Percentiles rank a stretch among this genome's conserved stretches.
phyloP scores from a whole-genome alignment of 768 basidiomycete genomes.

The Rhodotorula graminis region DNA sequence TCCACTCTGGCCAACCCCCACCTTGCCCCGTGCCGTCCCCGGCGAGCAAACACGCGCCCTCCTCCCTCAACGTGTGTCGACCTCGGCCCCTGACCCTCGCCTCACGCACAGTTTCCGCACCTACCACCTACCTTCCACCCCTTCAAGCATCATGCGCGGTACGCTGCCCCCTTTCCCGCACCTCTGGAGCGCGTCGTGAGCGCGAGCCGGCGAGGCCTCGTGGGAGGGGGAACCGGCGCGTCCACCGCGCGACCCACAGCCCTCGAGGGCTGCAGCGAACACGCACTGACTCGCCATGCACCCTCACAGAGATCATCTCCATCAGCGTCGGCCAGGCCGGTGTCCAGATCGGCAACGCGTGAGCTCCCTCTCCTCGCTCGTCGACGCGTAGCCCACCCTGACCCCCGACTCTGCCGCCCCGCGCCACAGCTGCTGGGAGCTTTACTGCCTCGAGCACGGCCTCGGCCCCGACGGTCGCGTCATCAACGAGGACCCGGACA shows the following conservation, averaged over 20 bases:
- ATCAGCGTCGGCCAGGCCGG: conserved; percentile 95
- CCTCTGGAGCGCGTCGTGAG: background rate
- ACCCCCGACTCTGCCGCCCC: background rate
- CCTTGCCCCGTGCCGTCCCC: background rate
- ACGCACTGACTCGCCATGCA: background rate
- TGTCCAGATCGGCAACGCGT: conserved; percentile 82
- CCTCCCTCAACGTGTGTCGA: background rate
- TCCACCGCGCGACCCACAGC: background rate
- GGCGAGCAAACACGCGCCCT: background rate
- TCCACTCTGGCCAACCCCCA: background rate
- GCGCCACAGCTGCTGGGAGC: conserved; percentile 60
- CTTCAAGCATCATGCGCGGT: background rate
- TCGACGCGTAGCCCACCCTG: conserved; percentile 61
- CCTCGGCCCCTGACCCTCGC: too few species aligned
- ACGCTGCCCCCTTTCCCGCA: background rate
- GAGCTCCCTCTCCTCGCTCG: conserved; percentile 43
- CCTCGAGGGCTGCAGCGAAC: too few species aligned
- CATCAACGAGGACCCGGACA: conserved; percentile 34
- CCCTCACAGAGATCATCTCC: conserved; percentile 32
- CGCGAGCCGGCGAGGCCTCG: too few species aligned
- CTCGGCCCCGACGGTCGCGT: conserved; percentile 49
- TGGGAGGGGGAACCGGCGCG: background rate
- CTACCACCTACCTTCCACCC: background rate
- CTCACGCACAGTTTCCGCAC: background rate
- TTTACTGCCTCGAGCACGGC: conserved; percentile 98